Conservation (phyloP, 2,329 filamentous ascomycete genomes). For the Didymellaceae sp. region DNA sequence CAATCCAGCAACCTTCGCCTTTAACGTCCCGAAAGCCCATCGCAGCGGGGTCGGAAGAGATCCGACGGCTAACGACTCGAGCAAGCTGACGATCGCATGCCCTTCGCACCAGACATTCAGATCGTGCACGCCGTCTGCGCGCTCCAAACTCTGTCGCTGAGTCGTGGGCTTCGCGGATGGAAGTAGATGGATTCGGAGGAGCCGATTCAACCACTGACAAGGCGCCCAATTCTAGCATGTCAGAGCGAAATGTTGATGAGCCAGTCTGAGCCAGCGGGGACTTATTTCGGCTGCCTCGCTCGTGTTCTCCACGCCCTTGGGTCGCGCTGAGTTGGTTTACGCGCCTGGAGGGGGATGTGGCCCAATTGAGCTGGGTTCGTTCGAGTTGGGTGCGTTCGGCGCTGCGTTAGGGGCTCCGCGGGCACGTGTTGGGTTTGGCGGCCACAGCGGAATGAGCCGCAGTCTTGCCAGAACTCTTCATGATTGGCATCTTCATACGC, state of each 20-base stretch:
- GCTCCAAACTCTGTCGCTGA: neutral
- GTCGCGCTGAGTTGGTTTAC: too few relatives aligned
- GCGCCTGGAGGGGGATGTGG: neutral
- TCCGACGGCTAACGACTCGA: too few relatives aligned
- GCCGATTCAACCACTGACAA: neutral
- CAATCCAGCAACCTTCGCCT: neutral
- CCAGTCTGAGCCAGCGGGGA: too few relatives aligned
- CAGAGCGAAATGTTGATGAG: too few relatives aligned
- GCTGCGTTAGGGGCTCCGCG: neutral
- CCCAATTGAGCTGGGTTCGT: neutral
- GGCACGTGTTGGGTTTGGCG: neutral
- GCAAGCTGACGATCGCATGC: neutral
- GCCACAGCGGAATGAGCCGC: constrained; percentile 4
- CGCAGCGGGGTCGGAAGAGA: constrained; percentile 3
- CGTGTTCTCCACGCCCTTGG: neutral
- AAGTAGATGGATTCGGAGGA: too few relatives aligned
- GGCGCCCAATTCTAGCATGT: neutral
- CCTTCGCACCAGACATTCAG: neutral
- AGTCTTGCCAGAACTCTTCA: neutral
- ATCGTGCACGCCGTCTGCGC: neutral
- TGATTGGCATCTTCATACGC: constrained; percentile 2
- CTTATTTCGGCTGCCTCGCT: too few relatives aligned
- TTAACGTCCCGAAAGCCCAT: constrained; percentile 13
- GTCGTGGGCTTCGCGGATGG: neutral
- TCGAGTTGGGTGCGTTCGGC: constrained; percentile 3